phyloP scores from a whole-genome alignment of 1,139 yeast genomes.

The Kluyveromyces sp. region DNA sequence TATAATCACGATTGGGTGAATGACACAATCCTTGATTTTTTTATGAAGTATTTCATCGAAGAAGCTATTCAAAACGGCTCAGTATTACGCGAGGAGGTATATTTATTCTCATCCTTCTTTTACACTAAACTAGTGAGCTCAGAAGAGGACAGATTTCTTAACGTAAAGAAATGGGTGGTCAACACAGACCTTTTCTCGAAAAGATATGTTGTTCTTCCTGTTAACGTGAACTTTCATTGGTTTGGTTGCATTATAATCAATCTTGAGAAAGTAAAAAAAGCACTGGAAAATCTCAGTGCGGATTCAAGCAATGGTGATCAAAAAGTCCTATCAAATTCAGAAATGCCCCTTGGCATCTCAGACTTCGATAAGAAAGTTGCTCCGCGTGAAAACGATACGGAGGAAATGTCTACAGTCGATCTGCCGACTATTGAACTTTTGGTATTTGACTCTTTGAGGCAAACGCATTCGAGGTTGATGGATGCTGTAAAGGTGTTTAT shows the following conservation, averaged over 20 bases:
- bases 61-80: slow-evolving; percentile 26
- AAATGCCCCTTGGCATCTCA: too few relatives aligned
- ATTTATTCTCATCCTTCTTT: slow-evolving; percentile 79
- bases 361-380: too few relatives aligned
- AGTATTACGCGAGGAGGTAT: slow-evolving; percentile 35
- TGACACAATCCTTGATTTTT: slow-evolving; percentile 67
- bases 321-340: slow-evolving; percentile 1
- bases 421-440: slow-evolving; percentile 46
- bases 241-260: slow-evolving; percentile 64
- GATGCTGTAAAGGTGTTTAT: slow-evolving; percentile 56
- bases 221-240: slow-evolving; percentile 84
- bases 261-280: slow-evolving; percentile 25
- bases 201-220: slow-evolving; percentile 67
- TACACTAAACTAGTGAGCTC: slow-evolving; percentile 54
- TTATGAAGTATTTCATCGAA: slow-evolving; percentile 51
- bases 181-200: slow-evolving; percentile 58
- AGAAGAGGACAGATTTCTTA: slow-evolving; percentile 44
- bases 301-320: too few relatives aligned
- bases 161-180: slow-evolving; percentile 73
- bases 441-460: slow-evolving; percentile 71
- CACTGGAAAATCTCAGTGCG: slow-evolving; percentile 3
- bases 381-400: neutral
- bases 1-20: slow-evolving; percentile 71
- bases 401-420: slow-evolving; percentile 12
- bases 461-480: slow-evolving; percentile 47